phyloP scores from a whole-genome alignment of 176 grass and related monocot genomes.

The Chrysopogon serrulatus region DNA sequence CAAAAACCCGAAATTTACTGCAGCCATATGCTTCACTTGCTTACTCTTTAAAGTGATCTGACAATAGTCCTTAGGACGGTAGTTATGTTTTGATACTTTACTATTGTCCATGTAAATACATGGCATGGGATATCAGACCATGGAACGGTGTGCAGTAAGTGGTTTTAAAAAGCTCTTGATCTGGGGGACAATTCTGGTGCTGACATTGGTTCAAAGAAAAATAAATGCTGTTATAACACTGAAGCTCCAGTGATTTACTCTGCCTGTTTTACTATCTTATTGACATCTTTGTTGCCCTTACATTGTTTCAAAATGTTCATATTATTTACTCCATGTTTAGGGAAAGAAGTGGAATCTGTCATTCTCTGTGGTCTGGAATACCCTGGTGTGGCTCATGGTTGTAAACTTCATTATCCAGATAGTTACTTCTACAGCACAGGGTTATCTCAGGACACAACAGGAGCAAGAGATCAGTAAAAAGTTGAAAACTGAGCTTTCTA shows the following conservation, averaged over 20 bases:
- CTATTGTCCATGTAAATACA: not conserved
- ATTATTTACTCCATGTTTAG: conserved; percentile 35
- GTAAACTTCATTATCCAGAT: conserved; percentile 90
- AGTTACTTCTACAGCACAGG: conserved; percentile 76
- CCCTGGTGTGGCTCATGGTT: conserved; percentile 75
- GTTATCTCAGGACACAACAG: conserved; percentile 72
- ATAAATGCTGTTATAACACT: not conserved
- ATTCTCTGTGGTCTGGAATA: conserved; percentile 73
- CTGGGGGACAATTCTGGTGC: not conserved
- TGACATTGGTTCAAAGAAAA: not conserved
- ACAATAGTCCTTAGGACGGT: not conserved
- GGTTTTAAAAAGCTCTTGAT: not conserved
- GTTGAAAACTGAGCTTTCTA: not conserved
- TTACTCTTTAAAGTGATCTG: not conserved
- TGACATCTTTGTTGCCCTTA: not conserved
- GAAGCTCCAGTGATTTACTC: not conserved
- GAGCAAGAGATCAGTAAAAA: conserved; percentile 62
- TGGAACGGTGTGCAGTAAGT: not conserved
- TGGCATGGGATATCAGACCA: not conserved
- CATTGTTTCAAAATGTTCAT: not conserved
- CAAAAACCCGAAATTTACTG: not conserved
- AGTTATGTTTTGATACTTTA: not conserved
- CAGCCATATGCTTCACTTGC: not conserved
- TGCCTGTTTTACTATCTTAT: not conserved
- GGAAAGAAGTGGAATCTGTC: conserved; percentile 79